Conservation (phyloP, 371 early-diverging fungal species). For the Rhizopus stolonifer region DNA sequence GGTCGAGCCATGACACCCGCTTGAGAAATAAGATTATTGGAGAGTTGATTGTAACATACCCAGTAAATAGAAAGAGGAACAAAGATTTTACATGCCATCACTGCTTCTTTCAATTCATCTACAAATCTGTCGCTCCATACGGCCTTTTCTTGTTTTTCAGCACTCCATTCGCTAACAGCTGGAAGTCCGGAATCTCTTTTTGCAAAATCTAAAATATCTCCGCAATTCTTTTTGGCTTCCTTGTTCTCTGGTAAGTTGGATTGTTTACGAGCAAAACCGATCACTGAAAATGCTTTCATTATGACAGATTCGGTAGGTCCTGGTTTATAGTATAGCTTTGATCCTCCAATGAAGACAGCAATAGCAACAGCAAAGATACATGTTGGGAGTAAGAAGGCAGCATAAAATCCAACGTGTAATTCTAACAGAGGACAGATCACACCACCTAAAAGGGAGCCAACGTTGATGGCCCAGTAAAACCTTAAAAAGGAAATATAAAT, state of each 20-base stretch:
- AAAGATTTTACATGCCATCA: constrained; percentile 72
- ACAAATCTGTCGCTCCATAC: constrained; percentile 68
- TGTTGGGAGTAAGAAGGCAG: constrained; percentile 67
- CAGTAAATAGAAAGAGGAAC: constrained; percentile 69
- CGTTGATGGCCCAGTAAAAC: constrained; percentile 84
- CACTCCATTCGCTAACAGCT: constrained; percentile 49
- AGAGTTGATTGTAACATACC: constrained; percentile 71
- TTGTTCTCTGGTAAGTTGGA: constrained; percentile 35
- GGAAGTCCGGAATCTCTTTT: constrained; percentile 45
- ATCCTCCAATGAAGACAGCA: constrained; percentile 55
- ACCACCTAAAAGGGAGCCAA: constrained; percentile 69
- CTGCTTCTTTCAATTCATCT: constrained; percentile 58
- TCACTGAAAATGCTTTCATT: constrained; percentile 47
- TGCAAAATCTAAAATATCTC: constrained; percentile 49
- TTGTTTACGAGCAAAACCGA: constrained; percentile 43
- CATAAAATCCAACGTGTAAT: constrained; percentile 40
- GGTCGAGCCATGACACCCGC: constrained; percentile 62
- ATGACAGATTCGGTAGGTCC: constrained; percentile 60
- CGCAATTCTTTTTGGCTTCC: constrained; percentile 19
- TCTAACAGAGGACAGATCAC: constrained; percentile 55
- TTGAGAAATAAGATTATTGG: constrained; percentile 70
- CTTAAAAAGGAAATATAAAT: too few species aligned
- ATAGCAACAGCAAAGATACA: constrained; percentile 63
- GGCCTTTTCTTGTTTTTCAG: constrained; percentile 29
- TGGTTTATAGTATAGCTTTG: constrained; percentile 52